phyloP scores from a whole-genome alignment of 1,139 yeast species.

The Arxiozyma telluris region DNA sequence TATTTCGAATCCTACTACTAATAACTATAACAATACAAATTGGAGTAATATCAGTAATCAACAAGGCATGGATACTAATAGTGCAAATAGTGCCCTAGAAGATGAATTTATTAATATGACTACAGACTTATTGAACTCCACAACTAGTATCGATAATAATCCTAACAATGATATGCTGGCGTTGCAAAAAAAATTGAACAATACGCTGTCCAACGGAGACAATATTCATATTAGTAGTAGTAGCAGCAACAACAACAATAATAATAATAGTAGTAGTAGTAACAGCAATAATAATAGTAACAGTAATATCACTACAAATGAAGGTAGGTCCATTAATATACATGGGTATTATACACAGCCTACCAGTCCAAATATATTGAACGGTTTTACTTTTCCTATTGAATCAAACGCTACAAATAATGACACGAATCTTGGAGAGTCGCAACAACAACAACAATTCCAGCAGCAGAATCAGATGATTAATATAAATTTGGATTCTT shows the following conservation, averaged over 20 bases:
- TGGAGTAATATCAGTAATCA: not conserved
- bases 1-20: not conserved
- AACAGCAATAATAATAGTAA: too few relatives aligned
- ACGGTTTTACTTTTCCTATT: slow-evolving; percentile 4
- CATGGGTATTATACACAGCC: slow-evolving; percentile 27
- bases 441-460: not conserved
- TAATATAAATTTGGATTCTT: not conserved
- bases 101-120: slow-evolving; percentile 2
- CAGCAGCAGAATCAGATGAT: slow-evolving; percentile 1
- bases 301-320: not conserved
- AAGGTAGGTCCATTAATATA: not conserved
- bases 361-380: slow-evolving; percentile 21
- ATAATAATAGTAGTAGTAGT: too few relatives aligned
- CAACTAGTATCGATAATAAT: not conserved
- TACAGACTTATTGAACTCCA: not conserved
- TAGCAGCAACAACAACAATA: too few relatives aligned
- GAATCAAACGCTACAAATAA: not conserved
- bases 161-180: slow-evolving; percentile 1
- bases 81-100: not conserved
- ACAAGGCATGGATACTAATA: not conserved
- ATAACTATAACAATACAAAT: not conserved
- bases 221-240: too few relatives aligned
- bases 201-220: not conserved
- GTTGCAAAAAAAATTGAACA: not conserved
- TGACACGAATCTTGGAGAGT: not conserved